These are phyloP conservation scores for Vitis rupestris DNA, from an alignment of 164 flowering plant species.

Conservation along the genomic window DNA sequence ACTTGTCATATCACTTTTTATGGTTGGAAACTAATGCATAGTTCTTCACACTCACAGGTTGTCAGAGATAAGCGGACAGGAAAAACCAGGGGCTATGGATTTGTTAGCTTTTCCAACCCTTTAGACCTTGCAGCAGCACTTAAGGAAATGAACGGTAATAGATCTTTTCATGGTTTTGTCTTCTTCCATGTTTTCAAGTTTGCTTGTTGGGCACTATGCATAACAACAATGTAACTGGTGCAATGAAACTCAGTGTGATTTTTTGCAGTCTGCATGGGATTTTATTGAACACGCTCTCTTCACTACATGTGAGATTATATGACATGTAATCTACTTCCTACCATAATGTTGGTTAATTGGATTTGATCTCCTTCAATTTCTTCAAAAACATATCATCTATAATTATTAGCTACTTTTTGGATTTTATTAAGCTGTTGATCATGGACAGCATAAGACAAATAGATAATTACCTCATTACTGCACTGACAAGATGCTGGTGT, in stretches of 20 bases:
- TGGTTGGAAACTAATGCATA: not conserved
- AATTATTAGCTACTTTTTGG: no score
- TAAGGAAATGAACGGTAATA: conserved; percentile 78
- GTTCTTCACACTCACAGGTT: conserved; percentile 36
- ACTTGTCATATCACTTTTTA: not conserved
- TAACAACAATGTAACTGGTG: no score
- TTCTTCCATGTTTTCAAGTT: not conserved
- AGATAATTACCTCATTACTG: no score
- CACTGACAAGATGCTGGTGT: no score
- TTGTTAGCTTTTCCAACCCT: conserved; percentile 74
- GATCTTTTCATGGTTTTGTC: not conserved
- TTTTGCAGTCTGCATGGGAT: not conserved
- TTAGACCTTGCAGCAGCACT: conserved; percentile 67
- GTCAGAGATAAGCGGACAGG: conserved; percentile 83
- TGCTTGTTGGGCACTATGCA: not conserved
- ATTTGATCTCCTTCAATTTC: no score
- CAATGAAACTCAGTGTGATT: not conserved
- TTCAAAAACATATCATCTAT: no score
- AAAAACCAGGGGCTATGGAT: conserved; percentile 79
- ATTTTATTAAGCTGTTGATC: no score
- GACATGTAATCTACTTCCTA: no score
- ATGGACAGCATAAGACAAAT: no score
- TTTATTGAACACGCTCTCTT: no score
- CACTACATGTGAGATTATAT: no score
- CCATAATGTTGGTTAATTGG: no score